phyloP scores from a whole-genome alignment of 1,284 basidiomycete species.

The Rhodotorula sp. region DNA sequence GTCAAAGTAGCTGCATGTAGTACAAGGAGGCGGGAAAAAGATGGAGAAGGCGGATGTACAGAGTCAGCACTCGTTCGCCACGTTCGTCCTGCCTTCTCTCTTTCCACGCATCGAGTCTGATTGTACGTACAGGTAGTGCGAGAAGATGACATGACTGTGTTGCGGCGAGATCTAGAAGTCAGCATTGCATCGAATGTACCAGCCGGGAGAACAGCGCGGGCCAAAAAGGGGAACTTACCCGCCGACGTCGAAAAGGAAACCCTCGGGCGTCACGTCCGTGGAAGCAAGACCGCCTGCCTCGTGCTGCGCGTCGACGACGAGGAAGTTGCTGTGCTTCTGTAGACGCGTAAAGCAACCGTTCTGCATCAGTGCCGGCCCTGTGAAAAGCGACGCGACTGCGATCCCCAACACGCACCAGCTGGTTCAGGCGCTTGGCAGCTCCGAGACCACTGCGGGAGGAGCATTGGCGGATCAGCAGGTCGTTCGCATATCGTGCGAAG shows the following conservation, averaged over 20 bases:
- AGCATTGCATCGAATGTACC: background rate
- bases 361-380: background rate
- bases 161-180: background rate
- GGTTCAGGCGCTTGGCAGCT: slow-evolving; percentile 56
- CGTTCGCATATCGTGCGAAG: background rate
- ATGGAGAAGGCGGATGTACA: too few species aligned
- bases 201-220: background rate
- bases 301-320: slow-evolving; percentile 53
- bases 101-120: background rate
- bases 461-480: background rate
- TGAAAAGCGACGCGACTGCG: background rate
- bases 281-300: slow-evolving; percentile 57
- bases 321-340: slow-evolving; percentile 52
- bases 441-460: slow-evolving; percentile 53
- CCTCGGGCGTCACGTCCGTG: slow-evolving; percentile 55
- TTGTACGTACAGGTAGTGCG: slow-evolving; percentile 52
- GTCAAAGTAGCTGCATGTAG: slow-evolving; percentile 53
- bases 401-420: slow-evolving; percentile 48
- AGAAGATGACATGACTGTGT: slow-evolving; percentile 58
- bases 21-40: background rate
- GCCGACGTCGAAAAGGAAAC: slow-evolving; percentile 59
- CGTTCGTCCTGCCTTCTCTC: background rate
- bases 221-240: slow-evolving; percentile 25
- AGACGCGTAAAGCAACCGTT: too few species aligned
- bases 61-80: background rate